These are phyloP conservation scores for Raphidocelis subcapitata DNA, from an alignment of 139 green algal species.

Conservation along the genomic window DNA sequence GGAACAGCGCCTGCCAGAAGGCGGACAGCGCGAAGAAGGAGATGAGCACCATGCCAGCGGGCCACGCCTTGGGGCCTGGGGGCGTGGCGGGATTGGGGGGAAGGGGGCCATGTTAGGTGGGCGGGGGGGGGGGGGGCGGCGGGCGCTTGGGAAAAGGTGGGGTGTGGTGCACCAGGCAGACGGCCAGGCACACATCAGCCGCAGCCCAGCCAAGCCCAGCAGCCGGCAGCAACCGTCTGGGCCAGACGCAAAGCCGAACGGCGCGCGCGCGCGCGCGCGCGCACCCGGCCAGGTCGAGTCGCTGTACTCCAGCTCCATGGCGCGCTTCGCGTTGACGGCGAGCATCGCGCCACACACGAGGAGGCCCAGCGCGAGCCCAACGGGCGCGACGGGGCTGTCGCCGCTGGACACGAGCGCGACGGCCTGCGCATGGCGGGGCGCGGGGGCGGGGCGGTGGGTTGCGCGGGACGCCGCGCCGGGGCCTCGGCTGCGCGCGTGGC, in stretches of 20 bases:
- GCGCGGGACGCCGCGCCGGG: no score
- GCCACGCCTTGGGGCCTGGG: slow-evolving; percentile 50
- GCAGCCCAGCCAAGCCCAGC: background rate
- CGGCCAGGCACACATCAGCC: background rate
- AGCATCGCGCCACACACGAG: slow-evolving; percentile 13
- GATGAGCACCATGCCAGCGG: slow-evolving; percentile 48
- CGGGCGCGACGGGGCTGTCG: background rate
- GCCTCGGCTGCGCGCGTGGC: no score
- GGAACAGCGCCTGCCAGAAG: slow-evolving; percentile 45
- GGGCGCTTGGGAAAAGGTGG: background rate
- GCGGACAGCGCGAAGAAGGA: slow-evolving; percentile 53
- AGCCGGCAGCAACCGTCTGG: no score
- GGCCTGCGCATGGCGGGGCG: no score
- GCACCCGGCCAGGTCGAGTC: slow-evolving; percentile 22
- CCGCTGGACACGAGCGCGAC: slow-evolving; percentile 10
- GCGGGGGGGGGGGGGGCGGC: background rate
- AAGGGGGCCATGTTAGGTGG: no score
- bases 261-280: background rate
- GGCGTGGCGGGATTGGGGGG: no score
- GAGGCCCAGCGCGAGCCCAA: slow-evolving; percentile 28
- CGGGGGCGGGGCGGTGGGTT: no score
- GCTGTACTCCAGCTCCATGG: slow-evolving; percentile 14
- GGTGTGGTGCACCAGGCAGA: background rate
- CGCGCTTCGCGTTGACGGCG: slow-evolving; percentile 15
- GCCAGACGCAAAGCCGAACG: no score